These are phyloP conservation scores for Phtheirospermum japonicum DNA, from an alignment of 257 asterid genomes.

Conservation along the genomic window DNA sequence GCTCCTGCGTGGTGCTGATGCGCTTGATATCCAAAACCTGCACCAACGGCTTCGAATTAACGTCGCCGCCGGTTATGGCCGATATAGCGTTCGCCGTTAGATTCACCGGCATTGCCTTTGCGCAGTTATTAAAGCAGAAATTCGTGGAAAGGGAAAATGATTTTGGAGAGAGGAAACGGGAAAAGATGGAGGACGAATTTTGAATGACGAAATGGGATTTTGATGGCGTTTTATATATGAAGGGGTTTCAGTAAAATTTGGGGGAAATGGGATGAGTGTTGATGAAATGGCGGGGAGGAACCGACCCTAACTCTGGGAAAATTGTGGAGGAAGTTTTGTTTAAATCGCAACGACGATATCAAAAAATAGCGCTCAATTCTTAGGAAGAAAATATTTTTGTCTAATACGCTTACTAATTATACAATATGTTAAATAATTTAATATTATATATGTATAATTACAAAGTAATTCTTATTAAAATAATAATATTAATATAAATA, in stretches of 20 bases:
- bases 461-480: too few species aligned
- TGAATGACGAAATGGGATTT: neutral
- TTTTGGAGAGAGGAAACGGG: neutral
- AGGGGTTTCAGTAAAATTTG: neutral
- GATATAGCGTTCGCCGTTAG: conserved; percentile 71
- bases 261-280: neutral
- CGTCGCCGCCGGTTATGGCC: conserved; percentile 74
- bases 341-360: too few species aligned
- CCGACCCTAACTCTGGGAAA: neutral
- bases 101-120: conserved; percentile 54
- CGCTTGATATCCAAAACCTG: conserved; percentile 88
- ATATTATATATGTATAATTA: too few species aligned
- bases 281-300: neutral
- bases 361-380: too few species aligned
- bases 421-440: too few species aligned
- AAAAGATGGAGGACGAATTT: neutral
- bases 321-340: neutral
- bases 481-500: too few species aligned
- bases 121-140: neutral
- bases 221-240: neutral
- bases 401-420: too few species aligned
- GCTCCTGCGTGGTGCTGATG: conserved; percentile 67
- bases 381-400: too few species aligned
- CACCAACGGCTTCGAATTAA: conserved; percentile 85
- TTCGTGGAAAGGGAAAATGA: neutral